These are phyloP conservation scores for Paspalum notatum DNA, from an alignment of 176 grass and related monocot genomes.

Conservation along the genomic window DNA sequence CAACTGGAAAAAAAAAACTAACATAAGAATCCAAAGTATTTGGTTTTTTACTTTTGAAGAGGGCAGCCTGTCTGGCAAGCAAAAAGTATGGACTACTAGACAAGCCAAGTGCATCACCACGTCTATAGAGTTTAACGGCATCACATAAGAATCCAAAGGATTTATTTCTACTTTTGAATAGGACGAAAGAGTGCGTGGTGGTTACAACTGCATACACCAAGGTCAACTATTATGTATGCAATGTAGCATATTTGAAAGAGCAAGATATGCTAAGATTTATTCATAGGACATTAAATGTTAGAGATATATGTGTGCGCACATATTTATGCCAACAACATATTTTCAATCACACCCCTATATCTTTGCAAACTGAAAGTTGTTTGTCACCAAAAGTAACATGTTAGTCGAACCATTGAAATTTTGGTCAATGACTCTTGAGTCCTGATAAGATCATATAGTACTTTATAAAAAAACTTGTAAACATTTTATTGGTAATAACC, in stretches of 20 bases:
- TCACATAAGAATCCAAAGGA: neutral
- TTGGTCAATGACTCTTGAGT: neutral
- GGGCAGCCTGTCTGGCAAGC: too few relatives aligned
- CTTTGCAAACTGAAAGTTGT: neutral
- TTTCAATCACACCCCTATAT: neutral
- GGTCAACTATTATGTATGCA: constrained; percentile 21
- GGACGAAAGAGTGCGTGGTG: neutral
- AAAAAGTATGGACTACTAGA: neutral
- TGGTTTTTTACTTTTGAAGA: too few relatives aligned
- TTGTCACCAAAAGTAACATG: neutral
- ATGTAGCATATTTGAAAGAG: constrained; percentile 4
- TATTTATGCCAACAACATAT: neutral
- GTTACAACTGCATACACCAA: neutral
- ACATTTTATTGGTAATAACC: neutral
- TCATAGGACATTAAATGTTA: constrained; percentile 22
- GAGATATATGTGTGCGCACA: neutral
- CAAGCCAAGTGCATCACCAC: neutral
- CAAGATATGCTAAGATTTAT: constrained; percentile 24
- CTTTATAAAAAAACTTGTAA: neutral
- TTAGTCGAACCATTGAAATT: neutral
- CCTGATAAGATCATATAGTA: neutral
- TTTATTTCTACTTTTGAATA: neutral
- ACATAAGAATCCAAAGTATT: too few relatives aligned
- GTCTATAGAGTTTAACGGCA: neutral
- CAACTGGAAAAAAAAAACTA: neutral